Percentiles rank a stretch among this genome's conserved stretches.
Conservation (phyloP, 352 stramenopile species). For the Pythium oligandrum region DNA sequence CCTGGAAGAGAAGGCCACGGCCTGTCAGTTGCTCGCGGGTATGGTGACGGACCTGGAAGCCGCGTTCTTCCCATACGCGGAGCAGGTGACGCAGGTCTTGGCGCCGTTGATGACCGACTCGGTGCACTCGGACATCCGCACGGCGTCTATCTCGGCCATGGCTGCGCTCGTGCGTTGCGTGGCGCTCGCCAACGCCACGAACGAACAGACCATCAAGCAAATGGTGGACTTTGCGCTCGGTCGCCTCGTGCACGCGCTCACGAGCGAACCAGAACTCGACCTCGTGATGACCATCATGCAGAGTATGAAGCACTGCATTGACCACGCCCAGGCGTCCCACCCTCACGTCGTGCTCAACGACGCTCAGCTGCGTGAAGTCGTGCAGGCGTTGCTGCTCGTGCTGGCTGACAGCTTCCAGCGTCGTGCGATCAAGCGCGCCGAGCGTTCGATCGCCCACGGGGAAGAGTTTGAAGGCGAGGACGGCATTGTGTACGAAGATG, state of each 20-base stretch:
- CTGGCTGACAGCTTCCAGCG: conserved; percentile 80
- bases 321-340: conserved; percentile 37
- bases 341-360: conserved; percentile 56
- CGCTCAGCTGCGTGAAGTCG: conserved; percentile 64
- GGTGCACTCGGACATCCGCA: conserved; percentile 80
- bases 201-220: conserved; percentile 52
- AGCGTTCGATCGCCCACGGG: conserved; percentile 16
- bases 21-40: conserved; percentile 68
- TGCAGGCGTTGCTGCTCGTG: conserved; percentile 69
- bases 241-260: conserved; percentile 68
- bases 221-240: conserved; percentile 83
- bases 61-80: conserved; percentile 81
- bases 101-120: conserved; percentile 78
- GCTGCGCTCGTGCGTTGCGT: conserved; percentile 73
- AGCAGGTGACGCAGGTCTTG: conserved; percentile 82
- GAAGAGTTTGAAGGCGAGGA: conserved; percentile 36
- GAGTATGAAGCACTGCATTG: conserved; percentile 72
- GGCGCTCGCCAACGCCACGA: conserved; percentile 28
- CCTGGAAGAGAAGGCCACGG: conserved; percentile 80
- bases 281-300: conserved; percentile 84
- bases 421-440: conserved; percentile 46
- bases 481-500: conserved; percentile 19
- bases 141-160: conserved; percentile 78
- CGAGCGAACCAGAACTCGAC: conserved; percentile 79
- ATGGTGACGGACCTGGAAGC: conserved; percentile 80